Evolutionary conservation across 108 stramenopile genomes (phyloP), one percentile per base, ranked within the genome.

Genomic region (Cyclotella cryptica): DNA sequence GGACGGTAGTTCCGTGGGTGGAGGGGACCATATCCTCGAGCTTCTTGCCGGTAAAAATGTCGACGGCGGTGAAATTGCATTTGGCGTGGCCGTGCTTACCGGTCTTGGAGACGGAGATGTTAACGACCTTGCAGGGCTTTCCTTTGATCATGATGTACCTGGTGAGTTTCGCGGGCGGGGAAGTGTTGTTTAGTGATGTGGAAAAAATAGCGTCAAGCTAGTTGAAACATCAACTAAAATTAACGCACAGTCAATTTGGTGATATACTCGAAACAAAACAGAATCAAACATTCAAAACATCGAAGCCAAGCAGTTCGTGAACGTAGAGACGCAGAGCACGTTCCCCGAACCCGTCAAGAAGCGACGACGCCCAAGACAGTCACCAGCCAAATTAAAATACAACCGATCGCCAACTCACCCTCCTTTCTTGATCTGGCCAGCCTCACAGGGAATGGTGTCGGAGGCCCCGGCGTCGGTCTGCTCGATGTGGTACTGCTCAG

Each of bases 1-100:
- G 98, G 75, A 98, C 96, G 66, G 96, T 93, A 69, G 97, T 98
- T 83, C 95, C 96, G 89, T 98, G 98, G 61, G 98, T 88, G 83
- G 98, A 97, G 60, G 98, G 98, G 64, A 98, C 94, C 95, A 99
- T 97, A 90, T 98, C 98, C 81, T 98, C 97, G 65, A 89, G 86
- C 96, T 99, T 99, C 93, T 98, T 98, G 66, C 99, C 99, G 70
- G 97, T 99, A 94, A 99, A 99, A 81, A 99, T 99, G 81, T 99
- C 99, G 44, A 83, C 78, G 80, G 96, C 98, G 75, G 88, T 89
- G 85, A 99, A 99, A 96, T 99, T 99, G 78, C 97, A 98, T 93
- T 99, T 99, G 87, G 99, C 99, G 96, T 99, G 99, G 63, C 99
- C 99, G 96, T 99, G 99, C 98, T 99, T 99, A 83, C 98, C 98